Evolutionary conservation across 306 rosid species (phyloP), one percentile per base, ranked within the genome.

Genomic region (Rosa rugosa): DNA sequence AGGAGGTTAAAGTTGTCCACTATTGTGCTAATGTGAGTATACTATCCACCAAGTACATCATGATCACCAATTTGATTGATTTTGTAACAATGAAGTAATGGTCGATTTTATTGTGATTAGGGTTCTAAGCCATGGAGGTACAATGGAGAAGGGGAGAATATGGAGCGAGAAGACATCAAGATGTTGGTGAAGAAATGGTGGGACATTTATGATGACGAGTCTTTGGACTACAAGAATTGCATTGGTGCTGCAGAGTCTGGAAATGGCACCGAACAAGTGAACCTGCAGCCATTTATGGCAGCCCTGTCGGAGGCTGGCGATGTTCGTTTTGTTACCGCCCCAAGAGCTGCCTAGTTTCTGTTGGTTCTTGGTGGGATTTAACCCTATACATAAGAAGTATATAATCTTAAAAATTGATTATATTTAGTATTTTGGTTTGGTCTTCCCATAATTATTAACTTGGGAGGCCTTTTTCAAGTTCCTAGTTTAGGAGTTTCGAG

Each of bases 41-140:
- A n/a, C 8, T 1, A 42, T 14, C 20, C 9, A 41, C 51, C 16
- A 1, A 12, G 49, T n/a, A 5, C 27, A 4, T 68, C 17, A 38
- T 16, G 20, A 20, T 68, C 13, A 1, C 1, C 8, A 12, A 11
- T 62, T 62, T 60, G 8, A 18, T 66, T 16, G 23, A 66, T 1
- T 17, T 5, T 6, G 12, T 11, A n/a, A 18, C 46, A 17, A 38
- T 5, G n/a, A 5, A 13, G 10, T 69, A 40, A 78, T 40, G 16
- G 67, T 40, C 20, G 1, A 16, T 12, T 22, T 20, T 8, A 45
- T 23, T 23, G 23, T 66, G 54, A 25, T 34, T 41, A 94, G 97
- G 98, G 97, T 0, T 94, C 97, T 12, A 94, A 94, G 84, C 98
- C 98, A 3, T 94, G 98, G 97, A 94, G 93, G 85, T 94, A 73